Evolutionary conservation across 1,284 basidiomycete genomes (phyloP), one percentile per base, ranked within the genome.

Genomic region (Sanghuangporus baumii): DNA sequence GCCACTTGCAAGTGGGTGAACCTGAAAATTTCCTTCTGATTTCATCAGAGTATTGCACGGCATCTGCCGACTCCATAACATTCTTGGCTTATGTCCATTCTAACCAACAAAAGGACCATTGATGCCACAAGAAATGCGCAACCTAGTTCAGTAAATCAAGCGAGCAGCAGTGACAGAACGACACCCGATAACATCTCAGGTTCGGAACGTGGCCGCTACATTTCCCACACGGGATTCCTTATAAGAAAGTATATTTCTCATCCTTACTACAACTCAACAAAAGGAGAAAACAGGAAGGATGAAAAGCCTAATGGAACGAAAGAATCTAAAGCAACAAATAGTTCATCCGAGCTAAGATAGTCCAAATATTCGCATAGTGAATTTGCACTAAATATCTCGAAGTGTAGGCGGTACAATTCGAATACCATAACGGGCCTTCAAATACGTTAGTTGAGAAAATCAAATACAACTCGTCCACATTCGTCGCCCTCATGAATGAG

Each of bases 401-500:
- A 46, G 8, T 41, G 40, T n/a, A 41, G 77, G 65, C 82, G 68
- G 70, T 81, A 84, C 72, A 85, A 84, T 37, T 18, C n/a, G 36
- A 14, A 18, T n/a, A 14, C 36, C 23, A 26, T 34, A n/a, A 70
- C 26, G 26, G 26, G 26, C 40, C 40, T 41, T n/a, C 40, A 11
- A 84, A 84, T 40, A 79, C 81, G 57, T 85, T 82, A 70, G 81
- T 82, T 66, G 59, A 76, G 70, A 66, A 75, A 75, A 66, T 76
- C 74, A 67, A 76, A 76, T 60, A 76, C 82, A 50, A 76, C 85
- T 72, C 83, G 80, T 68, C 89, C 89, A 86, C 88, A 91, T 72
- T 91, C 89, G 67, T 86, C 81, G 16, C 83, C 83, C 57, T 88
- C 83, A 69, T 85, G 85, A 50, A 91, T 73, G 66, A 93, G 72